Percentiles rank a stretch among this genome's conserved stretches.
These are phyloP conservation scores for Capsella rubella DNA, from an alignment of 441 rosid species.

Conservation along the genomic window DNA sequence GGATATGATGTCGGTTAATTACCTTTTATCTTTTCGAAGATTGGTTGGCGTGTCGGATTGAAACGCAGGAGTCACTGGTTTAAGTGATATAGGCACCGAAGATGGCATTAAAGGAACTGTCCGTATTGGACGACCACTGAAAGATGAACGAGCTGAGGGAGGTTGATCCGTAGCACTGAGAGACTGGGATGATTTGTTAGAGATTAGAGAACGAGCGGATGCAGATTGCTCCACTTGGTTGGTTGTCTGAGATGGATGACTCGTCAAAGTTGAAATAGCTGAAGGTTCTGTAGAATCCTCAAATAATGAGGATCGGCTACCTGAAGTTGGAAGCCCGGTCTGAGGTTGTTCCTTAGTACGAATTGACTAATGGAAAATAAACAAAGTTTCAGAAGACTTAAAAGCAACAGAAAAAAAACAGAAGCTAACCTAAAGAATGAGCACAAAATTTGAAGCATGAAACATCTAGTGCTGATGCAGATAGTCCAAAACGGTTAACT, in stretches of 20 bases:
- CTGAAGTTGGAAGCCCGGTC: conserved; percentile 53
- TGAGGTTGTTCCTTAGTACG: conserved; percentile 63
- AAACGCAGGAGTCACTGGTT: conserved; percentile 55
- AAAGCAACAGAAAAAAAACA: conserved; percentile 3
- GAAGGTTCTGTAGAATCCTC: conserved; percentile 43
- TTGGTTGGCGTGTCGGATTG: conserved; percentile 53
- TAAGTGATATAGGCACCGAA: conserved; percentile 59
- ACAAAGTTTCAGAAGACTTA: conserved; percentile 28
- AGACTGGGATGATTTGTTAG: conserved; percentile 50
- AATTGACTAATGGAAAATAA: conserved; percentile 59
- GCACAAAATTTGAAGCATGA: conserved; percentile 8
- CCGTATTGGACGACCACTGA: conserved; percentile 54
- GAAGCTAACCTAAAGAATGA: conserved; percentile 6
- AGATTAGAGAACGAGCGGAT: conserved; percentile 44
- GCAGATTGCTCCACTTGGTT: conserved; percentile 54
- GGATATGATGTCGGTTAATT: conserved; percentile 16
- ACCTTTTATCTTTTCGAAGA: conserved; percentile 70
- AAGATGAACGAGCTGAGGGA: conserved; percentile 61
- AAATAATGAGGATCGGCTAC: conserved; percentile 45
- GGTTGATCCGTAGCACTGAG: conserved; percentile 58
- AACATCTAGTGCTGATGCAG: conserved; percentile 15
- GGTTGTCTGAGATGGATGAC: conserved; percentile 43
- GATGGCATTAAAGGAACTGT: conserved; percentile 60
- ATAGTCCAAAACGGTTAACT: neutral
- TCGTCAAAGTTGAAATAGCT: conserved; percentile 33